These are phyloP conservation scores for Colletotrichum melonis DNA, from an alignment of 2,329 filamentous ascomycete genomes.

Conservation along the genomic window DNA sequence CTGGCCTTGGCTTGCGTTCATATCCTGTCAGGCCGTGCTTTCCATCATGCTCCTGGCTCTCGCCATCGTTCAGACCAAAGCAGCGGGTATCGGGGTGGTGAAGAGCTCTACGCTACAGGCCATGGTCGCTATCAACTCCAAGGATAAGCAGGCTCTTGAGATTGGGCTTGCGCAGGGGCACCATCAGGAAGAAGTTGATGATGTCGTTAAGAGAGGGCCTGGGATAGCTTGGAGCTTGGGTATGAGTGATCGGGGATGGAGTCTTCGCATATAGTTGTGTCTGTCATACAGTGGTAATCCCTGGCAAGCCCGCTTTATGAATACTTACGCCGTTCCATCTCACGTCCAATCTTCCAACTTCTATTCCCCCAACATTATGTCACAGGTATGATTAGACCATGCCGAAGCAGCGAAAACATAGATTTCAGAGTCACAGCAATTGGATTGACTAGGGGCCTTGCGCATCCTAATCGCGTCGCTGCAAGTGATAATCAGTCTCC, in stretches of 20 bases:
- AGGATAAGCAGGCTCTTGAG: background rate
- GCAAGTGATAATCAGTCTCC: background rate
- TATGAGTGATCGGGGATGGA: background rate
- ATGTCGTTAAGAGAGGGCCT: background rate
- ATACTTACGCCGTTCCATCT: no score
- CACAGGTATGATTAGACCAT: no score
- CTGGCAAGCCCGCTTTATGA: no score
- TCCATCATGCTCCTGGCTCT: slow-evolving; percentile 27
- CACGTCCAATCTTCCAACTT: no score
- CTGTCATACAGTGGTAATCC: no score
- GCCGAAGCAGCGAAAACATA: no score
- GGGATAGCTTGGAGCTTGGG: background rate
- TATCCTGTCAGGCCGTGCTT: slow-evolving; percentile 34
- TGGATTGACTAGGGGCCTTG: background rate
- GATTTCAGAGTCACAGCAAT: background rate
- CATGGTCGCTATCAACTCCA: background rate
- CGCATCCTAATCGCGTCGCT: background rate
- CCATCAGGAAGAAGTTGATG: background rate
- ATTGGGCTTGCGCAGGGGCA: background rate
- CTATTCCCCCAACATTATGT: no score
- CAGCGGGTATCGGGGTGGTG: slow-evolving; percentile 33
- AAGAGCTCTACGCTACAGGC: slow-evolving; percentile 29
- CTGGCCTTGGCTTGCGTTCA: slow-evolving; percentile 37
- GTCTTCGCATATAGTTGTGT: background rate
- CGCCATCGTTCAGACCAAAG: slow-evolving; percentile 23